Evolutionary conservation across 2,329 filamentous ascomycete genomes (phyloP).

Genomic region (Paracoccidioides brasiliensis): DNA sequence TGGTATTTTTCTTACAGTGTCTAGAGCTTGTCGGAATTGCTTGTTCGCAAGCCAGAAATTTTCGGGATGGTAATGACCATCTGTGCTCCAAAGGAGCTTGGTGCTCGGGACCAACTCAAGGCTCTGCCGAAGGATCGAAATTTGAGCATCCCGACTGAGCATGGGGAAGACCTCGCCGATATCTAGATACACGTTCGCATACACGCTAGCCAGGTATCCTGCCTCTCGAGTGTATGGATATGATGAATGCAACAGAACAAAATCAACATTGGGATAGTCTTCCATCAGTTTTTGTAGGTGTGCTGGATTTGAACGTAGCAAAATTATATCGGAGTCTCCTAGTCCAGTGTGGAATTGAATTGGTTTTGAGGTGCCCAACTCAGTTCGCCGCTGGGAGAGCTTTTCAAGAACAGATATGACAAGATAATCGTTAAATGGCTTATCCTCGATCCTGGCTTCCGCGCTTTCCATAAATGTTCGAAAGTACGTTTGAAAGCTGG

Average conservation of each 20-base stretch:
- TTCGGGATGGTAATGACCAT: slow-evolving; percentile 68
- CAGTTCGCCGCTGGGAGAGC: slow-evolving; percentile 34
- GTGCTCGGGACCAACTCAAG: slow-evolving; percentile 61
- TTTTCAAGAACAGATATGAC: slow-evolving; percentile 51
- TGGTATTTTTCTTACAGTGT: slow-evolving; percentile 40
- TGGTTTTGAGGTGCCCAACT: slow-evolving; percentile 46
- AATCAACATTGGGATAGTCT: slow-evolving; percentile 53
- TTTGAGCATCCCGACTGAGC: slow-evolving; percentile 63
- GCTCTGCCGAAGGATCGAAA: slow-evolving; percentile 54
- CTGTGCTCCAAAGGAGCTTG: slow-evolving; percentile 69
- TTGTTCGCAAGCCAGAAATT: slow-evolving; percentile 60
- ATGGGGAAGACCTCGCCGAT: slow-evolving; percentile 73
- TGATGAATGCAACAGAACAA: slow-evolving; percentile 66
- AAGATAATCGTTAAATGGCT: slow-evolving; percentile 55
- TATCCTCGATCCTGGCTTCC: slow-evolving; percentile 41
- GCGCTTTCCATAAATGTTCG: slow-evolving; percentile 16
- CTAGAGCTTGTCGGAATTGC: slow-evolving; percentile 58
- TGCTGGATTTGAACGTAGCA: slow-evolving; percentile 58
- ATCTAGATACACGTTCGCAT: slow-evolving; percentile 69
- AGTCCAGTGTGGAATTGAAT: slow-evolving; percentile 75
- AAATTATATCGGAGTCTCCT: slow-evolving; percentile 63
- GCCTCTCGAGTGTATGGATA: slow-evolving; percentile 72
- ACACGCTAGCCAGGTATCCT: slow-evolving; percentile 64
- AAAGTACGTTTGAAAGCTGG: slow-evolving; percentile 16
- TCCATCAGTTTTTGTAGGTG: slow-evolving; percentile 63